Percentiles rank a stretch among this genome's conserved stretches.
Evolutionary conservation across 306 rosid species (phyloP).

Genomic region (Cyamopsis tetragonoloba): DNA sequence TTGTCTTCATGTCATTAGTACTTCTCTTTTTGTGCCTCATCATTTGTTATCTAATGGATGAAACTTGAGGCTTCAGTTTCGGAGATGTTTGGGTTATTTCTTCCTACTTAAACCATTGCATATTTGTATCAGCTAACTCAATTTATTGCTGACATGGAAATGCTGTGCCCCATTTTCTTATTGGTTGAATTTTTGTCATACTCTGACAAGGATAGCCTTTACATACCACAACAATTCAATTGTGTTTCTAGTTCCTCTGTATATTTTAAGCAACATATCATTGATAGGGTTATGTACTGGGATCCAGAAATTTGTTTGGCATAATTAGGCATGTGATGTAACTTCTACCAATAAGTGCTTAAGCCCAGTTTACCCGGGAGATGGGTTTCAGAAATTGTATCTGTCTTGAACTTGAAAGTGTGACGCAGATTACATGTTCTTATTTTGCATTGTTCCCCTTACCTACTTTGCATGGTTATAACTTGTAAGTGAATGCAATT

Average conservation of each 20-base stretch:
- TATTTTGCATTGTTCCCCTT: not conserved
- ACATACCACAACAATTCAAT: not conserved
- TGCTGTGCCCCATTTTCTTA: constrained; percentile 10
- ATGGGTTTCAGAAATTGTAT: constrained; percentile 8
- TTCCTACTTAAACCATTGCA: not conserved
- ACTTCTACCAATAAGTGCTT: not conserved
- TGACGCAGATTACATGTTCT: not conserved
- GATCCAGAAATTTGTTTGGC: not conserved
- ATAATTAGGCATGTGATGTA: constrained; percentile 4
- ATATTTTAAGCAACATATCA: not conserved
- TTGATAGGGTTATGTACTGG: constrained; percentile 6
- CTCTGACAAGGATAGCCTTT: not conserved
- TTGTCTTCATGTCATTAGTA: not conserved
- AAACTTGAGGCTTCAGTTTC: not conserved
- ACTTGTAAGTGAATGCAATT: constrained; percentile 7
- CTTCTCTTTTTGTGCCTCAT: constrained; percentile 1
- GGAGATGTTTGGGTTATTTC: not conserved
- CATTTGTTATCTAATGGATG: not conserved
- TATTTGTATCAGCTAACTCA: constrained; percentile 2
- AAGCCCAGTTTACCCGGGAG: not conserved
- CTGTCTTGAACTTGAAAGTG: constrained; percentile 15
- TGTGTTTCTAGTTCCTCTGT: not conserved
- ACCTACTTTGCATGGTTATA: not conserved
- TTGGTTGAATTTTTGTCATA: not conserved
- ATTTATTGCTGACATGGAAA: not conserved